phyloP scores from a whole-genome alignment of 305 asterid genomes.

The Euphrasia arctica region DNA sequence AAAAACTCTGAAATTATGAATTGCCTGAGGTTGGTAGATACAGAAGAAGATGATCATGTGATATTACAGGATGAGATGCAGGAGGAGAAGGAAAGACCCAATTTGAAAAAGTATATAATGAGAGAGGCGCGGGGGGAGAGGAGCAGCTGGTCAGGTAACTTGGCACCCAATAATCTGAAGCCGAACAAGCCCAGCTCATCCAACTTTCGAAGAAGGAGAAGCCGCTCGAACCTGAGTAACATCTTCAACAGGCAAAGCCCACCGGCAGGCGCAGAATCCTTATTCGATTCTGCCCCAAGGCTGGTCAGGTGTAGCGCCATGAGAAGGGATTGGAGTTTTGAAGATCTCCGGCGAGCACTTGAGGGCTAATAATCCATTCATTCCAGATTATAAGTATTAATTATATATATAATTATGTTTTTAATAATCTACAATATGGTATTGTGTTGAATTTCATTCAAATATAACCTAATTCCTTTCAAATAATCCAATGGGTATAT shows the following conservation, averaged over 20 bases:
- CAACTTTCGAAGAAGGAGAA: constrained; percentile 20
- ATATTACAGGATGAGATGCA: background rate
- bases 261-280: background rate
- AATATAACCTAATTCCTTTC: too few relatives aligned
- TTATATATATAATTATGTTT: too few relatives aligned
- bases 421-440: too few relatives aligned
- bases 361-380: background rate
- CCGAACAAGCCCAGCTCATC: constrained; percentile 7
- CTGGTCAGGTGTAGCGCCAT: constrained; percentile 57
- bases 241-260: constrained; percentile 1
- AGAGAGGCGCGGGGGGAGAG: constrained; percentile 25
- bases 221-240: constrained; percentile 20
- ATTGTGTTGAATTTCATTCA: too few relatives aligned
- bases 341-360: constrained; percentile 30
- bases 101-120: constrained; percentile 22
- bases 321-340: constrained; percentile 87
- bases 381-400: background rate
- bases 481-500: too few relatives aligned
- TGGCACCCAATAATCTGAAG: constrained; percentile 19
- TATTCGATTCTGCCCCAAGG: constrained; percentile 21
- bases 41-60: constrained; percentile 16
- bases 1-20: constrained; percentile 8
- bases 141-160: constrained; percentile 36
- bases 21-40: constrained; percentile 28
- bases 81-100: constrained; percentile 1